Percentiles rank a stretch among this genome's conserved stretches.
Evolutionary conservation across 768 basidiomycete species (phyloP).

Genomic region (Podaxis sp.): DNA sequence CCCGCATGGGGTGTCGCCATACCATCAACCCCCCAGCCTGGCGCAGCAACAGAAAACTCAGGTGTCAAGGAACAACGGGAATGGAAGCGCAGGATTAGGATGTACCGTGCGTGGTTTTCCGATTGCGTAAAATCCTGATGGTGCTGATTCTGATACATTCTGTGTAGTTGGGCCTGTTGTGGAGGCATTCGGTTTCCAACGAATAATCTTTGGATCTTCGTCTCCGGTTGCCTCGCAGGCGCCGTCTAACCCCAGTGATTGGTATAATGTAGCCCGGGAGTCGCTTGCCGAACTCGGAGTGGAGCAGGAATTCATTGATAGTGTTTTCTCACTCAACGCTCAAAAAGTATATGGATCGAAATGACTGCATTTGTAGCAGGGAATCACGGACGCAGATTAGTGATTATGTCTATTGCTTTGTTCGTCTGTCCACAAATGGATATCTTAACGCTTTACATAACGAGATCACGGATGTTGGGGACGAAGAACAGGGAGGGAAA

Average conservation of each 20-base stretch:
- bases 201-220: slow-evolving; percentile 83
- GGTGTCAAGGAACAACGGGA: slow-evolving; percentile 58
- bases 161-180: slow-evolving; percentile 73
- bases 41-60: slow-evolving; percentile 34
- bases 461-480: not conserved
- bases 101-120: slow-evolving; percentile 66
- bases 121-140: slow-evolving; percentile 1
- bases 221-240: slow-evolving; percentile 52
- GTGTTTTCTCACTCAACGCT: slow-evolving; percentile 62
- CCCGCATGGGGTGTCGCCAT: slow-evolving; percentile 70
- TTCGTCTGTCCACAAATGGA: slow-evolving; percentile 10
- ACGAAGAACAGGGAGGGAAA: not conserved
- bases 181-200: slow-evolving; percentile 82
- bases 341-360: slow-evolving; percentile 41
- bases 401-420: slow-evolving; percentile 4
- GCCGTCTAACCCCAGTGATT: slow-evolving; percentile 56
- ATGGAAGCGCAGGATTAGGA: slow-evolving; percentile 75
- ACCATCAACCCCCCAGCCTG: slow-evolving; percentile 43
- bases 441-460: slow-evolving; percentile 2
- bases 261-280: slow-evolving; percentile 83
- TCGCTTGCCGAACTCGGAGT: slow-evolving; percentile 77
- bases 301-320: slow-evolving; percentile 76
- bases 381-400: not conserved
- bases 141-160: slow-evolving; percentile 16
- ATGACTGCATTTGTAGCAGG: not conserved